Evolutionary conservation across 2,329 filamentous ascomycete genomes (phyloP).

Genomic region (Hyphodiscus sp.): DNA sequence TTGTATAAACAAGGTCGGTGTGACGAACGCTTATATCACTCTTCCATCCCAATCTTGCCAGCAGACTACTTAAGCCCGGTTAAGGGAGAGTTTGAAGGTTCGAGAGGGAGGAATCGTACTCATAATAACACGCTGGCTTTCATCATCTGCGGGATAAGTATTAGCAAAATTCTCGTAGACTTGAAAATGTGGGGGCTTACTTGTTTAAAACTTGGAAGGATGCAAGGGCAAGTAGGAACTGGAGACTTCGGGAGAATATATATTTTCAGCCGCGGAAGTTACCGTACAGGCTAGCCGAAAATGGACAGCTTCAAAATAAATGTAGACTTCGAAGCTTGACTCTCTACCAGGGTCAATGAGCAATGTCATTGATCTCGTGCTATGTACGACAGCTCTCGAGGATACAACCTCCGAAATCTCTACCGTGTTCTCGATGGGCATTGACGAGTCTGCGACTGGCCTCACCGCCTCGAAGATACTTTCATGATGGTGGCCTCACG

Average conservation of each 20-base stretch:
- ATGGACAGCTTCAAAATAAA: slow-evolving; percentile 19
- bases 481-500: slow-evolving; percentile 8
- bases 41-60: slow-evolving; percentile 58
- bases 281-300: slow-evolving; percentile 19
- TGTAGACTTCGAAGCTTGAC: slow-evolving; percentile 1
- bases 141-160: slow-evolving; percentile 71
- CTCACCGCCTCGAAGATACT: slow-evolving; percentile 5
- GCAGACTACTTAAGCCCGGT: slow-evolving; percentile 83
- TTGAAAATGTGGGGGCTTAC: slow-evolving; percentile 50
- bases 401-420: neutral
- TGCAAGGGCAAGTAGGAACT: slow-evolving; percentile 45
- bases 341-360: slow-evolving; percentile 6
- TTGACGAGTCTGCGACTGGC: neutral
- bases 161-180: slow-evolving; percentile 2
- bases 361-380: slow-evolving; percentile 18
- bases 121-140: slow-evolving; percentile 97
- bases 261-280: slow-evolving; percentile 10
- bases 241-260: slow-evolving; percentile 30
- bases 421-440: slow-evolving; percentile 1
- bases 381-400: slow-evolving; percentile 5
- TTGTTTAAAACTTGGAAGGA: slow-evolving; percentile 99
- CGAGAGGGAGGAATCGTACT: slow-evolving; percentile 61
- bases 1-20: slow-evolving; percentile 88
- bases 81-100: slow-evolving; percentile 76
- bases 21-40: slow-evolving; percentile 99